A percentile compares a stretch with the other conserved stretches of the same genome.
Conservation (phyloP, 1,139 yeast genomes). For the Scheffersomyces cryptocercus region DNA sequence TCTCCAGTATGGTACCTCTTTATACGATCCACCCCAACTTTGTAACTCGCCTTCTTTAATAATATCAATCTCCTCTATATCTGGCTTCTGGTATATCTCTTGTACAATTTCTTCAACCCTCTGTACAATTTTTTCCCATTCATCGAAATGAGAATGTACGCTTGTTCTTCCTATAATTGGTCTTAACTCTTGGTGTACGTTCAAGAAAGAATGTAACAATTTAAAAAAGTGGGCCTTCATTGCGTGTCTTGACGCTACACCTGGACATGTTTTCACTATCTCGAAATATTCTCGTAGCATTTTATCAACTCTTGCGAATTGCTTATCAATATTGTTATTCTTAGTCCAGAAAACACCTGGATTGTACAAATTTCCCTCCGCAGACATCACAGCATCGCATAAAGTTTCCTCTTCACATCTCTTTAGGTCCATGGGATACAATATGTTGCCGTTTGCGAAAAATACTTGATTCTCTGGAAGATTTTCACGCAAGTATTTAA, state of each 20-base stretch:
- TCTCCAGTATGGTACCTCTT: conserved; percentile 92
- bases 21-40: conserved; percentile 81
- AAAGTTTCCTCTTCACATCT: conserved; percentile 63
- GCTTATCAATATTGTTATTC: conserved; percentile 55
- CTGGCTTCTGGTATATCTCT: conserved; percentile 47
- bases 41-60: conserved; percentile 45
- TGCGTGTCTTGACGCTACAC: conserved; percentile 75
- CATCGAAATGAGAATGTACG: conserved; percentile 48
- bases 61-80: conserved; percentile 49
- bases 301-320: conserved; percentile 83
- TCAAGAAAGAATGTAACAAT: conserved; percentile 74
- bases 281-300: conserved; percentile 87
- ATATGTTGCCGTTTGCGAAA: conserved; percentile 89
- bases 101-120: conserved; percentile 68
- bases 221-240: conserved; percentile 95
- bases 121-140: conserved; percentile 69
- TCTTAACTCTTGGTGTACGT: conserved; percentile 74
- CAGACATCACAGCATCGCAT: conserved; percentile 96
- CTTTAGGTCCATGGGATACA: conserved; percentile 77
- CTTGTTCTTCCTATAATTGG: conserved; percentile 63
- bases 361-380: conserved; percentile 91
- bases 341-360: conserved; percentile 85
- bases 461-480: conserved; percentile 83
- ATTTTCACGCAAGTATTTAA: conserved; percentile 74
- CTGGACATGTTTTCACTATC: conserved; percentile 65